Evolutionary conservation across 73 alveolate genomes (phyloP).

Genomic region (Blepharisma stoltei): DNA sequence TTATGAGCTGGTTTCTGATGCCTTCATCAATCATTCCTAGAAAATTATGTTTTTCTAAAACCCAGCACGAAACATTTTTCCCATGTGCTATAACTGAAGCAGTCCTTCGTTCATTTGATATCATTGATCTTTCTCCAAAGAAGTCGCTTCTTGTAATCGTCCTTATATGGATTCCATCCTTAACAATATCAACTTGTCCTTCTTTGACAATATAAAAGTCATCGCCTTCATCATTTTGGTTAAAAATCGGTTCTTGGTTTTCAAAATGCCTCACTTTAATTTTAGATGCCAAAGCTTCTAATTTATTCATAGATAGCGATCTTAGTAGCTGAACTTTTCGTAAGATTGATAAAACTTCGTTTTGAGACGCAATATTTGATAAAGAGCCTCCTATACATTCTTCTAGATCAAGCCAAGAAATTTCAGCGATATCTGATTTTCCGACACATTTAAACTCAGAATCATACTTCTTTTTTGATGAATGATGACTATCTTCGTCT

Average conservation of each 20-base stretch:
- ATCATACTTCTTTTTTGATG: neutral
- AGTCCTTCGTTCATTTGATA: constrained; percentile 57
- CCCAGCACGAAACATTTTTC: constrained; percentile 40
- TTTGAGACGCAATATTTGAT: constrained; percentile 2
- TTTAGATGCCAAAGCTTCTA: neutral
- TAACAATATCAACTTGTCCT: constrained; percentile 64
- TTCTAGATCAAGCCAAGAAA: constrained; percentile 38
- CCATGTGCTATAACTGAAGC: constrained; percentile 66
- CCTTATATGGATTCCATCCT: constrained; percentile 39
- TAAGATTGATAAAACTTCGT: constrained; percentile 39
- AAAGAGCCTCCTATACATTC: constrained; percentile 35
- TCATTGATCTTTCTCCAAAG: constrained; percentile 78
- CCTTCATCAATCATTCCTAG: constrained; percentile 50
- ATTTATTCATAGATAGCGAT: neutral
- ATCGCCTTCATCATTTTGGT: constrained; percentile 49
- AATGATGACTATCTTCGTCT: constrained; percentile 17
- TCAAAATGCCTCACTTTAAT: constrained; percentile 30
- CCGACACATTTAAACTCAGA: constrained; percentile 31
- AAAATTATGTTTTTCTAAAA: constrained; percentile 66
- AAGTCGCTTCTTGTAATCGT: constrained; percentile 63
- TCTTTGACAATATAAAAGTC: constrained; percentile 59
- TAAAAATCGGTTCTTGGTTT: constrained; percentile 35
- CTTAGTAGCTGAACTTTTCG: constrained; percentile 38
- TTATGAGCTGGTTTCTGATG: constrained; percentile 54
- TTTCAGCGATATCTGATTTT: constrained; percentile 50